These are phyloP conservation scores for Monilinia laxa DNA, from an alignment of 2,329 filamentous ascomycete species.

Conservation along the genomic window DNA sequence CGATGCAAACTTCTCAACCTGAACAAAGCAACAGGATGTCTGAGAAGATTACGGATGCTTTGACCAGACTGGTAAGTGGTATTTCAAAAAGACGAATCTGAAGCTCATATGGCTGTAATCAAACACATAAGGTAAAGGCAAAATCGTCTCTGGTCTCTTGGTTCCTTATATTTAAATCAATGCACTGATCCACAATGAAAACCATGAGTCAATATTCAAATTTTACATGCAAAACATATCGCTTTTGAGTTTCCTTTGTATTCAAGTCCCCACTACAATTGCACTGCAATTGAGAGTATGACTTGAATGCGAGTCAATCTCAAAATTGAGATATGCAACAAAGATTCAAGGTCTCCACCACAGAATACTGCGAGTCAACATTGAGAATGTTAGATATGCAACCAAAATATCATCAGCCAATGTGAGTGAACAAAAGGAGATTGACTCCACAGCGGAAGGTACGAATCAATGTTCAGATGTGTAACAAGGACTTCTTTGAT, in stretches of 20 bases:
- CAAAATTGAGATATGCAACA: constrained; percentile 9
- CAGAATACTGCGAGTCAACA: constrained; percentile 3
- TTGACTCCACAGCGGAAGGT: neutral
- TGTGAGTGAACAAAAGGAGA: neutral
- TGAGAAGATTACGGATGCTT: too few species aligned
- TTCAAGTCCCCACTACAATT: neutral
- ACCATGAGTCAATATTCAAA: neutral
- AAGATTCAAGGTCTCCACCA: neutral
- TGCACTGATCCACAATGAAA: neutral
- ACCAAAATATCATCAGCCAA: neutral
- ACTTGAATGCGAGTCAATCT: neutral
- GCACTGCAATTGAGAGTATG: neutral
- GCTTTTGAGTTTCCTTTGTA: neutral
- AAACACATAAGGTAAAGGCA: too few species aligned
- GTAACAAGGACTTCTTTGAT: constrained; percentile 1
- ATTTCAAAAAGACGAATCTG: too few species aligned
- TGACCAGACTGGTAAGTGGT: too few species aligned
- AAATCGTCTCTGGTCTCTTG: too few species aligned
- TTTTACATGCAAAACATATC: neutral
- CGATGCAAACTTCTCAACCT: too few species aligned
- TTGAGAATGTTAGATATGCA: constrained; percentile 1
- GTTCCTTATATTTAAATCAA: too few species aligned
- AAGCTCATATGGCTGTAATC: too few species aligned
- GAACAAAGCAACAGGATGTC: too few species aligned
- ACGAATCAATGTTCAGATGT: constrained; percentile 4